Evolutionary conservation across 495 filamentous ascomycete species (phyloP).

Genomic region (Penicillium manginii): DNA sequence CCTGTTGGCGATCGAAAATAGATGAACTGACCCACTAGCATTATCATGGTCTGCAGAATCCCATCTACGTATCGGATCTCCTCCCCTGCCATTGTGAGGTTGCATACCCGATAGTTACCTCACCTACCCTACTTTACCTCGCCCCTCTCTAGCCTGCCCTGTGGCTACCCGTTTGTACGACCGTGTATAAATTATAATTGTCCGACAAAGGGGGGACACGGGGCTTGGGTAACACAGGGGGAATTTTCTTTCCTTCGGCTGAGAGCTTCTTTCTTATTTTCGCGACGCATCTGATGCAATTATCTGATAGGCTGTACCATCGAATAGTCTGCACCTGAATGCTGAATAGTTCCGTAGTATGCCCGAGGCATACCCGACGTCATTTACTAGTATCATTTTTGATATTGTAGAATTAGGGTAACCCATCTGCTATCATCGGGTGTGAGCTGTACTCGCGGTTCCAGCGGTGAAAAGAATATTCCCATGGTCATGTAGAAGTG

Average conservation of each 20-base stretch:
- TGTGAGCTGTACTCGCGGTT: not conserved
- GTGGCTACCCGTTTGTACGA: conserved; percentile 26
- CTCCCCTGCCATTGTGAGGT: conserved; percentile 11
- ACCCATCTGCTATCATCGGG: not conserved
- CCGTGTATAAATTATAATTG: conserved; percentile 19
- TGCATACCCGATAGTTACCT: conserved; percentile 7
- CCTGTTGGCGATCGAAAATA: conserved; percentile 20
- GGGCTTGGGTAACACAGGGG: conserved; percentile 26
- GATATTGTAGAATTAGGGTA: too few relatives aligned
- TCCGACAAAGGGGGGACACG: conserved; percentile 17
- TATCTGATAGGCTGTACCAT: not conserved
- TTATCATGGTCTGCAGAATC: conserved; percentile 15
- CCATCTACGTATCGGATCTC: conserved; percentile 15
- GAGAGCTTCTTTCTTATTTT: not conserved
- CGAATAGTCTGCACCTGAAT: not conserved
- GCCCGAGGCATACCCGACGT: conserved; percentile 21
- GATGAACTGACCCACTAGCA: not conserved
- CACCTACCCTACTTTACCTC: not conserved
- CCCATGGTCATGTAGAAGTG: not conserved
- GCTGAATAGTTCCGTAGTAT: conserved; percentile 16
- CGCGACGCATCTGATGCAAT: not conserved
- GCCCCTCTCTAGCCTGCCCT: not conserved
- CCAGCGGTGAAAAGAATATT: not conserved
- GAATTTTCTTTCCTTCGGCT: not conserved
- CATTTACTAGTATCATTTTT: conserved; percentile 19